Conservation (phyloP, 1,284 basidiomycete genomes). For the Cutaneotrichosporon curvatum region DNA sequence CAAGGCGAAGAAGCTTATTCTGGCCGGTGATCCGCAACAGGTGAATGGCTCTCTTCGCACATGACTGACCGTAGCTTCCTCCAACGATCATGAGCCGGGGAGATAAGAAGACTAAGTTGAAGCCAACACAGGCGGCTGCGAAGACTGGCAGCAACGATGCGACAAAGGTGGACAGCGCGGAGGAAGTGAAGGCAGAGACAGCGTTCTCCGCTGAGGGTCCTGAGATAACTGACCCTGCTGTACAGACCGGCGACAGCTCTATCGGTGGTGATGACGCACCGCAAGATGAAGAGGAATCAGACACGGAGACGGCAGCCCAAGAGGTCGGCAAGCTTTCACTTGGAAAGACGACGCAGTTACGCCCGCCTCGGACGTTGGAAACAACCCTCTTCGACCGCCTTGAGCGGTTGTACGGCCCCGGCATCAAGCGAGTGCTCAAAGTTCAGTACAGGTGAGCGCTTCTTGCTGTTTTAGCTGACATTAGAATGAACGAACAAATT, state of each 20-base stretch:
- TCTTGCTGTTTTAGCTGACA: conserved; percentile 6
- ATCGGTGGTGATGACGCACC: too few species aligned
- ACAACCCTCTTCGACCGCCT: conserved; percentile 86
- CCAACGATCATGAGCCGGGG: conserved; percentile 72
- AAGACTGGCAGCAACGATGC: conserved; percentile 21
- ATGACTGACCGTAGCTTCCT: conserved; percentile 55
- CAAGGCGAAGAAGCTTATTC: conserved; percentile 72
- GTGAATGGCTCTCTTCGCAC: conserved; percentile 19
- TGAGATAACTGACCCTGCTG: too few species aligned
- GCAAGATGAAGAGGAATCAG: not conserved
- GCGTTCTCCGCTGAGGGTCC: too few species aligned
- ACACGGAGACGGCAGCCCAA: not conserved
- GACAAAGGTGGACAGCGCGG: too few species aligned
- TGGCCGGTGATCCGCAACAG: conserved; percentile 86
- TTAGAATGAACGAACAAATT: conserved; percentile 79
- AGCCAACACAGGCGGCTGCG: not conserved
- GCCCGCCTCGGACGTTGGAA: conserved; percentile 68
- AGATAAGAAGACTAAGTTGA: conserved; percentile 9
- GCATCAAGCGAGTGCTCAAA: conserved; percentile 77
- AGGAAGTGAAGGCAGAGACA: too few species aligned
- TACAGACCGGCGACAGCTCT: too few species aligned
- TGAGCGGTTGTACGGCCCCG: conserved; percentile 73
- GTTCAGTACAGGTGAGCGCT: conserved; percentile 78
- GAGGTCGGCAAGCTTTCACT: not conserved
- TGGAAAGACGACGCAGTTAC: conserved; percentile 38